Percentiles rank a stretch among this genome's conserved stretches.
phyloP scores from a whole-genome alignment of 2,329 filamentous ascomycete genomes.

The Epichloe sibirici region DNA sequence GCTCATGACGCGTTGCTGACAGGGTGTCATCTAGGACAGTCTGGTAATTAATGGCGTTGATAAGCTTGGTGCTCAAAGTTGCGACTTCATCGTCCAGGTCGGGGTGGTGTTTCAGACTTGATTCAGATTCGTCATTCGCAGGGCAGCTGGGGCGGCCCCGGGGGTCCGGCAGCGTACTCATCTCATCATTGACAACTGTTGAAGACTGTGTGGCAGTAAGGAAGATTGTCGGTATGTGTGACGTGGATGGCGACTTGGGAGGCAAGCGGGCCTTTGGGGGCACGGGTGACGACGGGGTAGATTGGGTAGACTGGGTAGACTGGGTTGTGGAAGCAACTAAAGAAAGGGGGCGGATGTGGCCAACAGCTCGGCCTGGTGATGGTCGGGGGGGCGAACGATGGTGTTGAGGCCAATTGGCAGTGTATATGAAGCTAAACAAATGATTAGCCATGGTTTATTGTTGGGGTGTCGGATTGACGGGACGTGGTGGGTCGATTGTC shows the following conservation, averaged over 20 bases:
- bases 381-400: conserved; percentile 15
- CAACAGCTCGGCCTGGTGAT: conserved; percentile 21
- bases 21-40: conserved; percentile 83
- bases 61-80: conserved; percentile 84
- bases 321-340: conserved; percentile 33
- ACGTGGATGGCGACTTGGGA: conserved; percentile 24
- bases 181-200: conserved; percentile 39
- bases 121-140: conserved; percentile 21
- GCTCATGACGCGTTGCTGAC: conserved; percentile 68
- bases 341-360: conserved; percentile 42
- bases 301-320: conserved; percentile 6
- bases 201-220: conserved; percentile 24
- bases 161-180: conserved; percentile 57
- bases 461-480: neutral
- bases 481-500: neutral
- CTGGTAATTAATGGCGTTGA: conserved; percentile 95
- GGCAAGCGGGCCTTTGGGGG: conserved; percentile 21
- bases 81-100: conserved; percentile 65
- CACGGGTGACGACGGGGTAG: conserved; percentile 20
- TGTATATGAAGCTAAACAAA: conserved; percentile 36
- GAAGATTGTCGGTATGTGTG: conserved; percentile 27
- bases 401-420: conserved; percentile 40
- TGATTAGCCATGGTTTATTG: conserved; percentile 10
- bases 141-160: conserved; percentile 40
- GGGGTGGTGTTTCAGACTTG: conserved; percentile 32